phyloP scores from a whole-genome alignment of 176 grass and related monocot genomes.

The Ensete ventricosum region DNA sequence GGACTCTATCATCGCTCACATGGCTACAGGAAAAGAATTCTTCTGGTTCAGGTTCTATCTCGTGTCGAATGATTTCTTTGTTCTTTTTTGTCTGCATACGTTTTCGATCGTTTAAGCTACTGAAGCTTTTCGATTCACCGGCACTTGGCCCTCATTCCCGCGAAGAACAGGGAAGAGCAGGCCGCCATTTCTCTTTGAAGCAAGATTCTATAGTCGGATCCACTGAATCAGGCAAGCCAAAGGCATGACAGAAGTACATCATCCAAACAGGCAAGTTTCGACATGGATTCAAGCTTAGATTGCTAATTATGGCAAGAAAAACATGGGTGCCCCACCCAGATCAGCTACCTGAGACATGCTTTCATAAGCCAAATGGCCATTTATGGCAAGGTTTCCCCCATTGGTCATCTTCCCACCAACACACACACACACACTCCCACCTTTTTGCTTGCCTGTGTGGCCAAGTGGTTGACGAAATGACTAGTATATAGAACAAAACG shows the following conservation, averaged over 20 bases:
- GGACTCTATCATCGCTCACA: background rate
- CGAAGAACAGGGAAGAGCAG: background rate
- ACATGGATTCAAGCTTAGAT: too few species aligned
- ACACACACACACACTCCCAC: too few species aligned
- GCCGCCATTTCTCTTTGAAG: background rate
- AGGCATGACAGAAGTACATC: background rate
- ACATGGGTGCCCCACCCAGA: too few species aligned
- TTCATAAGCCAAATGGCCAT: background rate
- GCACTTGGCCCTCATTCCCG: background rate
- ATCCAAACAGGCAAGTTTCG: background rate
- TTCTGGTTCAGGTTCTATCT: too few species aligned
- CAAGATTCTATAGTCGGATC: background rate
- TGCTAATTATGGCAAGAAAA: too few species aligned
- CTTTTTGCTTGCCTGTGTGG: background rate
- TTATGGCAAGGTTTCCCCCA: background rate
- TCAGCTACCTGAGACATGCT: too few species aligned
- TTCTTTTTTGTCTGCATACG: too few species aligned
- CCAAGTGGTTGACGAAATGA: background rate
- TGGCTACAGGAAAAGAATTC: background rate
- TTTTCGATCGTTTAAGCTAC: too few species aligned
- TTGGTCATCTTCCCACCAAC: background rate
- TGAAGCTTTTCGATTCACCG: background rate
- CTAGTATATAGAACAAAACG: background rate
- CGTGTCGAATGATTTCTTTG: too few species aligned
- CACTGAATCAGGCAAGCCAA: background rate